Conservation (phyloP, 2,329 filamentous ascomycete species). For the Waltergamsia citrina region DNA sequence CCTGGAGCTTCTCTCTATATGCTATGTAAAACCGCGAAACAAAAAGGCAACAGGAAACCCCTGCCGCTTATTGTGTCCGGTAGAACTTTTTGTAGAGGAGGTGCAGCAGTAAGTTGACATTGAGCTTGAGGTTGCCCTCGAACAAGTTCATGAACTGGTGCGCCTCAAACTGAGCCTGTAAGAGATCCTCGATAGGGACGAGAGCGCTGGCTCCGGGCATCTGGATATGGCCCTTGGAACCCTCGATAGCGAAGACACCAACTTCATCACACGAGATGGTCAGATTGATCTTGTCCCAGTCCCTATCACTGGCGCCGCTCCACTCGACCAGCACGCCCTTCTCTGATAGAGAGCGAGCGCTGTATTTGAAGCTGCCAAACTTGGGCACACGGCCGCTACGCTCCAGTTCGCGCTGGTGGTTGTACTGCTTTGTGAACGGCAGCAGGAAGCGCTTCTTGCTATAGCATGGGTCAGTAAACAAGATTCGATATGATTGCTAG, state of each 20-base stretch:
- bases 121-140: constrained; percentile 74
- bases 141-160: constrained; percentile 95
- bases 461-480: not conserved
- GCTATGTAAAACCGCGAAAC: no score
- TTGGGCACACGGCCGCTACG: constrained; percentile 88
- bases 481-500: not conserved
- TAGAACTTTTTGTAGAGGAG: constrained; percentile 99
- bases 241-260: constrained; percentile 87
- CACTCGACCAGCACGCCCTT: constrained; percentile 93
- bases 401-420: constrained; percentile 93
- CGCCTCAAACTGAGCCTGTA: constrained; percentile 96
- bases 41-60: no score
- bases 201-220: constrained; percentile 86
- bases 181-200: constrained; percentile 81
- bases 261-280: constrained; percentile 93
- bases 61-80: constrained; percentile 50
- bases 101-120: constrained; percentile 95
- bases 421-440: constrained; percentile 97
- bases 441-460: constrained; percentile 82
- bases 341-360: constrained; percentile 75
- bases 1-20: no score
- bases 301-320: constrained; percentile 70
- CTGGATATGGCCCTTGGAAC: constrained; percentile 85
- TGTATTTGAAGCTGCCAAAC: constrained; percentile 97
- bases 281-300: constrained; percentile 88